Evolutionary conservation across 1,284 basidiomycete species (phyloP), one percentile per base, ranked within the genome.

Genomic region (Papiliotrema flavescens): DNA sequence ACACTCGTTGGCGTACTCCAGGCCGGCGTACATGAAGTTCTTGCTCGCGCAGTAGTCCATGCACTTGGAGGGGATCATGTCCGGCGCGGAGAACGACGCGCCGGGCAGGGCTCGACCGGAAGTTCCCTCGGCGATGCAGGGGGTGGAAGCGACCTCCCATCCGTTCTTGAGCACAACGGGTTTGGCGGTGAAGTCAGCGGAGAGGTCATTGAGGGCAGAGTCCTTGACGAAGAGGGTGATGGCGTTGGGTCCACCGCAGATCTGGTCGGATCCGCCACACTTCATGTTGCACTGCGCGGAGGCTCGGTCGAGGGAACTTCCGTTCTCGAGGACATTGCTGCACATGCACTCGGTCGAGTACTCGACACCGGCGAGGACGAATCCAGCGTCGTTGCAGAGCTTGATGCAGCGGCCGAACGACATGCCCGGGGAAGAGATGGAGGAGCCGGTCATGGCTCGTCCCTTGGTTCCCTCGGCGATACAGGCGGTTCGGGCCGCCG

Each of bases 111-210:
- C 63, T 47, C 66, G 53, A 17, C 63, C 63, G 41, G 23, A 44
- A 8, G 57, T 47, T 3, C 49, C 56, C 26, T 70, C 67, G 19
- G 55, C 49, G 47, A 65, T 63, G 56, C 71, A 74, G 1, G 67
- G 67, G 17, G 26, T 24, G 17, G 48, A 43, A 28, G 42, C 41
- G 47, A 34, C 22, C 11, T 32, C 26, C 41, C 46, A 48, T 14
- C 35, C 46, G 59, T 79, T 82, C 66, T 78, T 80, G 74, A 80
- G 78, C 9, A 35, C 26, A n/a, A 24, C 24, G 24, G 48, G 39
- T 32, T 20, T 47, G 49, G 22, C 42, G 8, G 49, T 44, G 41
- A 48, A 23, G n/a, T 41, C 43, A 32, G 26, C 41, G 6, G 50
- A 24, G 41, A 50, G 19, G 23, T 28, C 23, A 14, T 32, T 28